These are phyloP conservation scores for Maudiozyma bulderi DNA, from an alignment of 805 yeast species.

Conservation along the genomic window DNA sequence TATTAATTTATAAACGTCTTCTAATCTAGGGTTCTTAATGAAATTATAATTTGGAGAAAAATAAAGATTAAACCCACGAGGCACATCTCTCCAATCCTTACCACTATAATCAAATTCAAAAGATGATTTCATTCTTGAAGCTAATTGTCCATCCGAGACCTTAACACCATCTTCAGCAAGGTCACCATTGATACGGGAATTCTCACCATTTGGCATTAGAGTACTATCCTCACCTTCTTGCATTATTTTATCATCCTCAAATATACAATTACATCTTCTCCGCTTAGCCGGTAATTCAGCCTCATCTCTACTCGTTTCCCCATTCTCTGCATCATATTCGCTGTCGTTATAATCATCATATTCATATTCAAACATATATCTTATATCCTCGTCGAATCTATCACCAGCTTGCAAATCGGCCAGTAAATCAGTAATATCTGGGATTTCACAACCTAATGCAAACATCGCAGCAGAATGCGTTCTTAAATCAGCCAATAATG, in stretches of 20 bases:
- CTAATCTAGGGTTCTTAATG: slow-evolving; percentile 9
- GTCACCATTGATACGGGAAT: background rate
- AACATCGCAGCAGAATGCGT: slow-evolving; percentile 48
- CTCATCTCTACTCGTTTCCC: slow-evolving; percentile 1
- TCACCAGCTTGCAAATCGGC: slow-evolving; percentile 51
- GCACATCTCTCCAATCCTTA: slow-evolving; percentile 64
- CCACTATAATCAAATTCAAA: slow-evolving; percentile 51
- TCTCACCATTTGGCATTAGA: background rate
- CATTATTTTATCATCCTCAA: slow-evolving; percentile 27
- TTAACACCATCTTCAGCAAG: background rate
- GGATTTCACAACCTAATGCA: slow-evolving; percentile 37
- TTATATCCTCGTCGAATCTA: slow-evolving; percentile 57
- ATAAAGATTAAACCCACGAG: slow-evolving; percentile 46
- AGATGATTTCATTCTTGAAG: slow-evolving; percentile 29
- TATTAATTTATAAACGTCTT: slow-evolving; percentile 9
- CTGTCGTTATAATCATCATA: slow-evolving; percentile 35
- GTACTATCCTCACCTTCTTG: slow-evolving; percentile 12
- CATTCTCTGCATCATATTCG: slow-evolving; percentile 17
- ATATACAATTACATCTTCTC: slow-evolving; percentile 30
- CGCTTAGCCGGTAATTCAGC: slow-evolving; percentile 2
- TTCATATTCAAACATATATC: slow-evolving; percentile 52
- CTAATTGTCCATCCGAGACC: slow-evolving; percentile 8
- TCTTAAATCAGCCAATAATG: slow-evolving; percentile 48
- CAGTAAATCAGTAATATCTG: slow-evolving; percentile 44
- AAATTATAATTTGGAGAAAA: slow-evolving; percentile 22